Percentiles rank a stretch among this genome's conserved stretches.
These are phyloP conservation scores for Ophiosphaerella herpotricha DNA, from an alignment of 2,329 filamentous ascomycete genomes.

Conservation along the genomic window DNA sequence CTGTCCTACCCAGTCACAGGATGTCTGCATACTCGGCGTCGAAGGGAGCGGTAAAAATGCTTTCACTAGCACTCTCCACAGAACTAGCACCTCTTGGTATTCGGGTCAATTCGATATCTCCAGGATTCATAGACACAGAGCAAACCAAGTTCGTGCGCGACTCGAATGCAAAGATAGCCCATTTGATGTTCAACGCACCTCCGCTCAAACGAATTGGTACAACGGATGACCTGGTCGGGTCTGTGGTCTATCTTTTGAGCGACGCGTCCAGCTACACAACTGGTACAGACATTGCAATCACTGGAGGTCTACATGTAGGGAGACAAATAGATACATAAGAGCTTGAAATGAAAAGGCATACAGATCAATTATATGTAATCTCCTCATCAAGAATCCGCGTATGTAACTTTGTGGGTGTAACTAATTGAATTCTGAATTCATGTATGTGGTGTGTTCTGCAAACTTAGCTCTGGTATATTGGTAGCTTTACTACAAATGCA, in stretches of 20 bases:
- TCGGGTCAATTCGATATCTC: constrained; percentile 9
- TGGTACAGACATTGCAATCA: constrained; percentile 5
- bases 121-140: constrained; percentile 11
- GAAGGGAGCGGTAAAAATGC: constrained; percentile 5
- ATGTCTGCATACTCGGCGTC: constrained; percentile 2
- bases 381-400: too few relatives aligned
- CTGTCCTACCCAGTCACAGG: background rate
- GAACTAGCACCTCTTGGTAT: constrained; percentile 9
- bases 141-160: background rate
- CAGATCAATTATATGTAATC: too few relatives aligned
- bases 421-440: too few relatives aligned
- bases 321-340: background rate
- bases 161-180: background rate
- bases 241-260: constrained; percentile 4
- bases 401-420: too few relatives aligned
- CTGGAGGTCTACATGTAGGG: constrained; percentile 5
- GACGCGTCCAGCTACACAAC: constrained; percentile 4
- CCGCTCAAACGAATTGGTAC: constrained; percentile 4
- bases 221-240: constrained; percentile 1
- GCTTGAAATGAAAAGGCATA: too few relatives aligned
- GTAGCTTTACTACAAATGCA: too few relatives aligned
- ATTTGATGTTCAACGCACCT: constrained; percentile 3
- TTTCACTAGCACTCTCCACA: constrained; percentile 2
- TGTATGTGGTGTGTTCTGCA: too few relatives aligned
- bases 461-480: too few relatives aligned